Conservation (phyloP, 2,329 filamentous ascomycete genomes). For the Talaromyces amestolkiae region DNA sequence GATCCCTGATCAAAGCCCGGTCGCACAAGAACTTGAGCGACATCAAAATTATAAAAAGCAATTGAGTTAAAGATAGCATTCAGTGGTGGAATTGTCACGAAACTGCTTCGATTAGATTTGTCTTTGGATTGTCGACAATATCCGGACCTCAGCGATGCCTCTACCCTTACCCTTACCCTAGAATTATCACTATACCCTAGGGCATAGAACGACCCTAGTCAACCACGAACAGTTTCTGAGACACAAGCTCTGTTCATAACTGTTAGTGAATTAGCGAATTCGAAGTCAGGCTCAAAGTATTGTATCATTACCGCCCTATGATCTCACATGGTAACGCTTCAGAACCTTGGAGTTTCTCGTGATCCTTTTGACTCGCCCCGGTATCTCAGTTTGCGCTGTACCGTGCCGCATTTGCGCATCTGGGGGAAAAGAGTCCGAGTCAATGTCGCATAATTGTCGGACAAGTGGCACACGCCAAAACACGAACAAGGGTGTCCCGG, state of each 20-base stretch:
- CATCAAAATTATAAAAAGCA: background rate
- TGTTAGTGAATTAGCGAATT: background rate
- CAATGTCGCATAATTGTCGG: background rate
- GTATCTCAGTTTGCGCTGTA: background rate
- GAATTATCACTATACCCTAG: background rate
- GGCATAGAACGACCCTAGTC: background rate
- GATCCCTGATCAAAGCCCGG: too few relatives aligned
- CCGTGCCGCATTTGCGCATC: conserved; percentile 1
- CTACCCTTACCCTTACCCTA: background rate
- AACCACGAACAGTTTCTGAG: background rate
- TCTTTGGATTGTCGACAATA: background rate
- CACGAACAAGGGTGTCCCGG: background rate
- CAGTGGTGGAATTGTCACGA: background rate
- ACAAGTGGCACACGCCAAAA: background rate
- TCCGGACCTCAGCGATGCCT: background rate
- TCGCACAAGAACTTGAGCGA: background rate
- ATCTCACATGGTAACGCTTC: background rate
- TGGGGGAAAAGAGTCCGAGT: background rate
- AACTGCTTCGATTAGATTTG: background rate
- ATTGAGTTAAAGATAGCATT: background rate
- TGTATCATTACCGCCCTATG: background rate
- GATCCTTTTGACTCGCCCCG: background rate
- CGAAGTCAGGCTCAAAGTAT: background rate
- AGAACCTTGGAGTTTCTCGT: background rate
- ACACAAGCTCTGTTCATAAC: background rate